A percentile compares a stretch with the other conserved stretches of the same genome.
Conservation (phyloP, 805 yeast species). For the Candida pseudoglaebosa region DNA sequence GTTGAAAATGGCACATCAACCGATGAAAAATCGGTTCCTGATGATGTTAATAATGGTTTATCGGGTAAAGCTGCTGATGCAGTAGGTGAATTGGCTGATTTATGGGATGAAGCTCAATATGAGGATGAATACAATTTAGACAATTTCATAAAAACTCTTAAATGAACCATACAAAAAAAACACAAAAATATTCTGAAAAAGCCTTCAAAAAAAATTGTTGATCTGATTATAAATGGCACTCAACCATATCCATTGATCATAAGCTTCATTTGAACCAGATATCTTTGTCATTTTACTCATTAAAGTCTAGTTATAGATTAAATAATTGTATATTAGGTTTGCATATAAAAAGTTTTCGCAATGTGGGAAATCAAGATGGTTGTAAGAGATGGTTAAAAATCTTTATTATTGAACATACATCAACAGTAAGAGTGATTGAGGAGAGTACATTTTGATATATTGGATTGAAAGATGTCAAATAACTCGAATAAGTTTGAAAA, state of each 20-base stretch:
- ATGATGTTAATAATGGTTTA: constrained; percentile 59
- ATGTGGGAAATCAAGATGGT: not conserved
- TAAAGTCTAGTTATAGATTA: not conserved
- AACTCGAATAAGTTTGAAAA: not conserved
- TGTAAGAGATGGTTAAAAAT: no score
- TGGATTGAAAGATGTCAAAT: not conserved
- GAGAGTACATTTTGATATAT: no score
- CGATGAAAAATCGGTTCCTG: constrained; percentile 18
- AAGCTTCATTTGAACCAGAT: no score
- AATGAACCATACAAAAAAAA: no score
- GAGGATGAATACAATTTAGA: constrained; percentile 96
- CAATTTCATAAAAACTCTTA: constrained; percentile 78
- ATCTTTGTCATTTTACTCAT: no score
- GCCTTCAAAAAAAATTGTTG: no score
- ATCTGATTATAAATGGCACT: no score
- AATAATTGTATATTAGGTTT: constrained; percentile 3
- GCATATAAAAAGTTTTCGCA: constrained; percentile 1
- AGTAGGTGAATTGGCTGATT: constrained; percentile 81
- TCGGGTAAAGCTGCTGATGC: constrained; percentile 80
- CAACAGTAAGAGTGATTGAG: no score
- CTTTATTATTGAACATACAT: no score
- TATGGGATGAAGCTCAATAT: constrained; percentile 96
- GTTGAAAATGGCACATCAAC: constrained; percentile 25
- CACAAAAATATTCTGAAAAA: no score
- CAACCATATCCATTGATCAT: no score